Conservation (phyloP, 306 rosid genomes). For the Dryas drummondii region DNA sequence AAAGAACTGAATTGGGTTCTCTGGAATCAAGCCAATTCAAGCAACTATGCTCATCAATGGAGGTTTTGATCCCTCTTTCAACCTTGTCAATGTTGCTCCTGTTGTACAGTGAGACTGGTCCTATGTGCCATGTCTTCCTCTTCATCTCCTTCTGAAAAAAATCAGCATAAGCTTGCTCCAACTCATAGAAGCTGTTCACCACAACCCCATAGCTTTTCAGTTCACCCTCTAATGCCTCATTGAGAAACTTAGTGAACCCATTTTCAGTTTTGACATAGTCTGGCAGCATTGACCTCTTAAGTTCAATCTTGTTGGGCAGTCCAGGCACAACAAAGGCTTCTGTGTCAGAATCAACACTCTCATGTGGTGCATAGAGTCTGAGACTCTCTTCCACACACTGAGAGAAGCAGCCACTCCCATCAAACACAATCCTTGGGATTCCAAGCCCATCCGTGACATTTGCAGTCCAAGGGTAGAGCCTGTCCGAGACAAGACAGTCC, state of each 20-base stretch:
- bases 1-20: constrained; percentile 55
- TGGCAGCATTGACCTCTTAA: constrained; percentile 54
- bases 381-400: constrained; percentile 39
- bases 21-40: constrained; percentile 53
- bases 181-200: constrained; percentile 53
- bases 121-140: constrained; percentile 51
- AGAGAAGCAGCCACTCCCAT: constrained; percentile 53
- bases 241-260: constrained; percentile 6
- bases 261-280: constrained; percentile 24
- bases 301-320: constrained; percentile 44
- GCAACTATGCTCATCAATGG: constrained; percentile 44
- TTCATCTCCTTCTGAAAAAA: constrained; percentile 26
- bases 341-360: constrained; percentile 37
- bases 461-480: constrained; percentile 51
- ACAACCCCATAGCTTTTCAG: constrained; percentile 44
- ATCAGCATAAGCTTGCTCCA: constrained; percentile 56
- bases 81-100: constrained; percentile 34
- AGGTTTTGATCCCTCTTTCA: constrained; percentile 42
- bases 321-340: constrained; percentile 48
- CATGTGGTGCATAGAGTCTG: constrained; percentile 12
- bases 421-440: constrained; percentile 43
- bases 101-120: constrained; percentile 62
- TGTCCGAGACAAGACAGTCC: constrained; percentile 52
- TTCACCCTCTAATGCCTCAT: constrained; percentile 23
- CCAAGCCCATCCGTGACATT: constrained; percentile 31